These are phyloP conservation scores for Chytriomyces sp. DNA, from an alignment of 192 early-diverging fungal genomes.

Conservation along the genomic window DNA sequence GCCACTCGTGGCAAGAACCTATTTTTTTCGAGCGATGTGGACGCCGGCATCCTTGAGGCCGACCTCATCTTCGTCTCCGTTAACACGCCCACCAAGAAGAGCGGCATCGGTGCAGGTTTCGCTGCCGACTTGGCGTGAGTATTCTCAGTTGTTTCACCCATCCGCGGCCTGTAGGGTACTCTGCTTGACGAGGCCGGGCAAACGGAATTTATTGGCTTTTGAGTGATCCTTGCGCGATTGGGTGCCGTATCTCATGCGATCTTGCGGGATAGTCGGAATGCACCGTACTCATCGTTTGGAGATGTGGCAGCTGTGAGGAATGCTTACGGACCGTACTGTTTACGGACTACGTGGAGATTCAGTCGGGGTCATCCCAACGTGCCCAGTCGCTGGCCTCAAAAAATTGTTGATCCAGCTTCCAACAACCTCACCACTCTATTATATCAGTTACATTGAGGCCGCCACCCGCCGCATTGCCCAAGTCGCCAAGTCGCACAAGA, in stretches of 20 bases:
- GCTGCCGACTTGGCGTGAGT: constrained; percentile 83
- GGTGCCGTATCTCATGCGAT: no score
- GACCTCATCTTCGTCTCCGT: constrained; percentile 93
- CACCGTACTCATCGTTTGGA: no score
- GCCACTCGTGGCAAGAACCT: constrained; percentile 77
- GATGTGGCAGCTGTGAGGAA: no score
- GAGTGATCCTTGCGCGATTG: no score
- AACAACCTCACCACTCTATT: neutral
- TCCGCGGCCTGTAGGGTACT: neutral
- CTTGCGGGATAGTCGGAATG: no score
- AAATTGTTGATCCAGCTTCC: neutral
- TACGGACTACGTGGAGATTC: constrained; percentile 6
- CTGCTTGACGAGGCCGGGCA: neutral
- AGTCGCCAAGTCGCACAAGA: constrained; percentile 77
- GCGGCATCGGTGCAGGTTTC: constrained; percentile 74
- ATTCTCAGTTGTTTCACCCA: neutral
- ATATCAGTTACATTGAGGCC: constrained; percentile 70
- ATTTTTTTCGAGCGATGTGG: constrained; percentile 83
- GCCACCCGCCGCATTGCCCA: constrained; percentile 83
- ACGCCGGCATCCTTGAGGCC: constrained; percentile 72
- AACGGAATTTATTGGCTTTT: no score
- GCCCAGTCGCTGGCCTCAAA: neutral
- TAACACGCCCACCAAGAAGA: constrained; percentile 87
- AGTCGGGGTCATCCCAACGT: neutral
- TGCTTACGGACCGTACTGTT: no score